Base-by-base conservation (phyloP, 1,284 basidiomycete genomes). In the Irpex lacteus region DNA sequence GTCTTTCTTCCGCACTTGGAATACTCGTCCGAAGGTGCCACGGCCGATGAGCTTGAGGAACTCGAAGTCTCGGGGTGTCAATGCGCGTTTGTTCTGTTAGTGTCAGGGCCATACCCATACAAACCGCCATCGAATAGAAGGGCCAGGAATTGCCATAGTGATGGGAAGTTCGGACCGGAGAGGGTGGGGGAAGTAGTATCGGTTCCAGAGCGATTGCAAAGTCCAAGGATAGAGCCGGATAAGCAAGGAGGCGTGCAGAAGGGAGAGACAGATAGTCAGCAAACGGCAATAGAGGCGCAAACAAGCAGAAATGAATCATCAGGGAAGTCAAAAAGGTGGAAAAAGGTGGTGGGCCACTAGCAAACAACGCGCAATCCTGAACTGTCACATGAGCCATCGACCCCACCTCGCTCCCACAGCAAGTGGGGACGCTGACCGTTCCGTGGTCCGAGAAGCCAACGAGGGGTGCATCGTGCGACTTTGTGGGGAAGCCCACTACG, bases 1-100 rank as follows among this genome's bases (percentile, higher is more conserved):
- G 80, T 99, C 97, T 75, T 85, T 90, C 80, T 99, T 99, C 66
- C 97, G 92, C 49, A 99, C 97, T 78, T 99, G 98, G 84, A 98
- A 99, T 21, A 99, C 97, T 60, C 94, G 92, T n/a, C 98, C 98
- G 75, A 99, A 99, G 0, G 98, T 99, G 4, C 98, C 98, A 60
- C 95, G 90, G 57, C 98, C 98, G 78, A 99, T 99, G 69, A 99
- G 91, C 78, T 98, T 98, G 74, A 99, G 88, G 80, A 98, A 98
- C 73, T 99, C 98, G 74, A 99, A 99, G 76, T 99, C 97, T 74
- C 91, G 87, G 49, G 95, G 95, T 32, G 88, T 92, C 62, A 96
- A 83, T 34, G 93, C 86, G 63, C 89, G 87, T 78, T 91, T 92
- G 66, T 85, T 91, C 54, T 56, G 54, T 56, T 26, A 11, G 32